Evolutionary conservation across 2,329 filamentous ascomycete genomes (phyloP).

Genomic region (Colletotrichum agaves): DNA sequence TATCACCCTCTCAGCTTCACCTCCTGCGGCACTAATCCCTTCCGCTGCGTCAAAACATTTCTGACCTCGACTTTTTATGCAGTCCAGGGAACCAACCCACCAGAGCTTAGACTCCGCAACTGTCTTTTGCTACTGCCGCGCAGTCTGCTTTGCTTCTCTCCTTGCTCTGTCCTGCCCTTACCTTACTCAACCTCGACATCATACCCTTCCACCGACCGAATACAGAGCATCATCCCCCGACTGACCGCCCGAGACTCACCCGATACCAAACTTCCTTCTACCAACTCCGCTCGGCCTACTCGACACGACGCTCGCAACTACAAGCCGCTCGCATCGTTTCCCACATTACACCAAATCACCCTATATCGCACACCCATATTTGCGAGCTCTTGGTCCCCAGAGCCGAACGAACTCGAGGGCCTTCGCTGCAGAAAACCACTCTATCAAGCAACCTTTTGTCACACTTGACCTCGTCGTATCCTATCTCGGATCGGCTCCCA

Average conservation of each 20-base stretch:
- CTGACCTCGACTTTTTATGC: slow-evolving; percentile 49
- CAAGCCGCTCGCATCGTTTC: slow-evolving; percentile 19
- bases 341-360: slow-evolving; percentile 21
- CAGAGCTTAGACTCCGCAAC: slow-evolving; percentile 39
- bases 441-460: slow-evolving; percentile 15
- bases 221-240: slow-evolving; percentile 7
- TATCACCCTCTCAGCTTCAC: slow-evolving; percentile 42
- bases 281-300: slow-evolving; percentile 8
- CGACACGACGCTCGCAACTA: slow-evolving; percentile 10
- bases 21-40: slow-evolving; percentile 52
- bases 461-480: slow-evolving; percentile 18
- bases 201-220: slow-evolving; percentile 15
- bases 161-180: neutral
- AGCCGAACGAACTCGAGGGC: slow-evolving; percentile 11
- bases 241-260: slow-evolving; percentile 11
- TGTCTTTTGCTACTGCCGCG: slow-evolving; percentile 30
- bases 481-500: slow-evolving; percentile 25
- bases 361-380: slow-evolving; percentile 23
- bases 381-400: slow-evolving; percentile 20
- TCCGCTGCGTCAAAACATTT: slow-evolving; percentile 52
- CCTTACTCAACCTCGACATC: slow-evolving; percentile 14
- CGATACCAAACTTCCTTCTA: slow-evolving; percentile 3
- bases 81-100: slow-evolving; percentile 44
- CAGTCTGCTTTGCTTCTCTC: slow-evolving; percentile 18
- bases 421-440: slow-evolving; percentile 22